Evolutionary conservation across 148 eudicot genomes (phyloP).

Genomic region (Nepenthes mirabilis): DNA sequence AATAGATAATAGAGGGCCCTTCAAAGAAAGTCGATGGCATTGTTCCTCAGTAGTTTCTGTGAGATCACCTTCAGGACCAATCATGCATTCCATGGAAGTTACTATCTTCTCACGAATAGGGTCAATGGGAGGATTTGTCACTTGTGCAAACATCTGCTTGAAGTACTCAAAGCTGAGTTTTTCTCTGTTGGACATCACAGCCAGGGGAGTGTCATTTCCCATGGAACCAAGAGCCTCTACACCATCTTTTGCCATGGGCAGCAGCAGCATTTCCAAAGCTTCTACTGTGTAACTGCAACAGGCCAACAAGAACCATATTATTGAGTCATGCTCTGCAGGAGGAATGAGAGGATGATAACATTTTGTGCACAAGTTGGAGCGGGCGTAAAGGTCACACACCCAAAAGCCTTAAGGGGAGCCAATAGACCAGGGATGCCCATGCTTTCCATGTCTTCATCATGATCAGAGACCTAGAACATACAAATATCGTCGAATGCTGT

Average conservation of each 20-base stretch:
- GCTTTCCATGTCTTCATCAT: conserved; percentile 73
- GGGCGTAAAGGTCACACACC: conserved; percentile 25
- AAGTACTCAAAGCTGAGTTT: conserved; percentile 94
- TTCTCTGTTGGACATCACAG: conserved; percentile 97
- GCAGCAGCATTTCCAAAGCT: conserved; percentile 85
- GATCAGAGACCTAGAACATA: conserved; percentile 44
- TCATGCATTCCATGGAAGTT: conserved; percentile 98
- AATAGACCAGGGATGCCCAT: conserved; percentile 84
- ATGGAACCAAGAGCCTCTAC: conserved; percentile 96
- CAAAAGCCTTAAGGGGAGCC: conserved; percentile 94
- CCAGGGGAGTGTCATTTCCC: conserved; percentile 99
- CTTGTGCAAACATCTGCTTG: conserved; percentile 99
- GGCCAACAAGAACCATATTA: background rate
- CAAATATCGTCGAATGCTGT: conserved; percentile 1
- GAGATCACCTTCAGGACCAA: conserved; percentile 98
- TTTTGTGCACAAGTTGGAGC: background rate
- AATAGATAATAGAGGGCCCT: conserved; percentile 77
- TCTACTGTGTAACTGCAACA: conserved; percentile 69
- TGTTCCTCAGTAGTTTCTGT: conserved; percentile 94
- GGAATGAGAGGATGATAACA: background rate
- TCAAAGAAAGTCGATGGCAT: conserved; percentile 88
- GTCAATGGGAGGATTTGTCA: conserved; percentile 96
- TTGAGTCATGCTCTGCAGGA: background rate
- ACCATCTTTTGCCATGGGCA: conserved; percentile 98
- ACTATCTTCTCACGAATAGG: conserved; percentile 97